Evolutionary conservation across 2,329 filamentous ascomycete species (phyloP), one percentile per base, ranked within the genome.

Genomic region (Aspergillaceae sp.): DNA sequence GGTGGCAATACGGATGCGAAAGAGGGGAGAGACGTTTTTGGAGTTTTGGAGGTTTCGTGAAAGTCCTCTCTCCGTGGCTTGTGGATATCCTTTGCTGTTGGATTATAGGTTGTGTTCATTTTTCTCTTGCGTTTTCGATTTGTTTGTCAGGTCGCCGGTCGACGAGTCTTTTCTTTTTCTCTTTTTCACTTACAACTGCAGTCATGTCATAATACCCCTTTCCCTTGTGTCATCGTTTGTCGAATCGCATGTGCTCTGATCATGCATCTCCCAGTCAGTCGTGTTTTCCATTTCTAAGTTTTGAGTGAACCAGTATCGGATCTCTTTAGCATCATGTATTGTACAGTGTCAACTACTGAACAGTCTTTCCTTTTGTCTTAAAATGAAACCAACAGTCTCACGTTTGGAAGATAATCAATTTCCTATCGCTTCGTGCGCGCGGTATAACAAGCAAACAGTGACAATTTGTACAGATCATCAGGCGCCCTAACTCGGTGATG

Each of bases 31-130:
- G 66, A 70, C 50, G 61, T 70, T 26, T 70, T 70, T 51, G 67
- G 63, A 1, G 66, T 69, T 29, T 55, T 70, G 52, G 62, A 65
- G 36, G 66, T 69, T 41, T 56, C 51, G 26, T 59, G 47, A 51
- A 36, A 27, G 30, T 36, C 42, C 40, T 44, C 44, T 47, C 29
- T 37, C 19, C 6, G 19, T 19, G 19, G 19, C 19, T 19, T 19
- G 38, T 27, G 7, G 19, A 40, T 40, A 29, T 27, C 19, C 7
- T 29, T 8, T 19, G 8, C 19, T n/a, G 38, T 3, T 29, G 27
- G 38, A 40, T 9, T 38, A 27, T 9, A 11, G 7, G 10, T n/a
- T 36, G 34, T n/a, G 9, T 36, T 3, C n/a, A 36, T 36, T 49
- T 26, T 44, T 28, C 47, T 34, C 43, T 44, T 30, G 49, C 42